phyloP scores from a whole-genome alignment of 2,329 filamentous ascomycete genomes.

The Teratosphaeria gauchensis region DNA sequence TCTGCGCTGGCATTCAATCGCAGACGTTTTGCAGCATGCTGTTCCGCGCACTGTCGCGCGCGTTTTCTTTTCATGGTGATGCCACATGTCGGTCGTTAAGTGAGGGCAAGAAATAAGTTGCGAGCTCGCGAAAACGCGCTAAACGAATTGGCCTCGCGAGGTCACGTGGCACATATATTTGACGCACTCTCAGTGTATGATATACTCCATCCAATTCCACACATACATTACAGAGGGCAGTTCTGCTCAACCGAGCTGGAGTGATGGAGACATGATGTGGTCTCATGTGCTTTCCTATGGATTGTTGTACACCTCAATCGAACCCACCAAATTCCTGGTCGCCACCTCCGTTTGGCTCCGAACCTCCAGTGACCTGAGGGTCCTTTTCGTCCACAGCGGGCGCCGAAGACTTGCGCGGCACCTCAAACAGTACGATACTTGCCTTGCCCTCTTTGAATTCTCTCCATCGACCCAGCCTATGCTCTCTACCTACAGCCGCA shows the following conservation, averaged over 20 bases:
- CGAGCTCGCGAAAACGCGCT: neutral
- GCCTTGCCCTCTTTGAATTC: slow-evolving; percentile 56
- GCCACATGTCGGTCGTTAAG: neutral
- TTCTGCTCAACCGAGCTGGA: too few species aligned
- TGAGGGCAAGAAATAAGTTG: neutral
- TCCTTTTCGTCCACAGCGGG: neutral
- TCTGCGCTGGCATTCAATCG: neutral
- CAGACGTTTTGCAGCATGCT: neutral
- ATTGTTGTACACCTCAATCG: neutral
- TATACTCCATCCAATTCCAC: too few species aligned
- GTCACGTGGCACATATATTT: too few species aligned
- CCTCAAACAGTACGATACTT: slow-evolving; percentile 79
- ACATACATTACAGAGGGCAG: too few species aligned
- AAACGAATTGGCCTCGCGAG: too few species aligned
- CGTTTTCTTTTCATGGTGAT: slow-evolving; percentile 7
- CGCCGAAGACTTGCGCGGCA: slow-evolving; percentile 37
- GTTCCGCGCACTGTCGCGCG: neutral
- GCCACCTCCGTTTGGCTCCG: neutral
- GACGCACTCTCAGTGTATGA: too few species aligned
- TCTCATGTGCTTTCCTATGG: neutral
- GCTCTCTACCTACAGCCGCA: slow-evolving; percentile 78
- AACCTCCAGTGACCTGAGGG: neutral
- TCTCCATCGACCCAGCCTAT: slow-evolving; percentile 76
- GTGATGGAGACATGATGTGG: neutral
- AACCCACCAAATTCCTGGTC: slow-evolving; percentile 8